Percentiles rank a stretch among this genome's conserved stretches.
Evolutionary conservation across 106 monocot genomes (phyloP).

Genomic region (Narthecium ossifragum): DNA sequence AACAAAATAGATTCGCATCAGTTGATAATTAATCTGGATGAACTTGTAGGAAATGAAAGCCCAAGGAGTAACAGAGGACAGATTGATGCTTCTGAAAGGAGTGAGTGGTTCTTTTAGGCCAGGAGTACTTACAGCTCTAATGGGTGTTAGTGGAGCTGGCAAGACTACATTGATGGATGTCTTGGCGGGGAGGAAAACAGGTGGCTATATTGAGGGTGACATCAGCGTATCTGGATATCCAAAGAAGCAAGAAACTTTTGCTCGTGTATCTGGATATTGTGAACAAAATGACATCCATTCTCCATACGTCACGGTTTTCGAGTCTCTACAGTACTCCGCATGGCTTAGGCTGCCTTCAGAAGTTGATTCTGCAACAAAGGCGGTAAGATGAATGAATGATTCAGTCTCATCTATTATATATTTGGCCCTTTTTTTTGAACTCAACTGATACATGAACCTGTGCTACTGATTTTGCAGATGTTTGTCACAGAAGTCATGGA

Average conservation of each 20-base stretch:
- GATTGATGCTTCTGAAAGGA: constrained; percentile 21
- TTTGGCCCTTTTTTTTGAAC: not conserved
- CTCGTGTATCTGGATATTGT: constrained; percentile 32
- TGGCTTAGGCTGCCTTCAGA: constrained; percentile 23
- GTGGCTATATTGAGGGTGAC: constrained; percentile 30
- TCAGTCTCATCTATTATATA: too few relatives aligned
- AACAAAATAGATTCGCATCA: not conserved
- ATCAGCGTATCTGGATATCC: constrained; percentile 30
- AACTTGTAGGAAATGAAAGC: constrained; percentile 30
- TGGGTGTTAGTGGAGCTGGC: constrained; percentile 37
- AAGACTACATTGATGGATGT: constrained; percentile 25
- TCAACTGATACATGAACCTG: not conserved
- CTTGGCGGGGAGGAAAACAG: constrained; percentile 14
- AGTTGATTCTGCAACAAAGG: constrained; percentile 2
- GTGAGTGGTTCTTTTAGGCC: constrained; percentile 31
- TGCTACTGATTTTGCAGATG: constrained; percentile 9
- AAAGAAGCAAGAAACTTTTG: constrained; percentile 38
- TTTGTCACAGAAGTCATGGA: constrained; percentile 28
- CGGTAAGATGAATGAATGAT: constrained; percentile 9
- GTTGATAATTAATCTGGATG: not conserved
- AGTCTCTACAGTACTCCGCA: constrained; percentile 30
- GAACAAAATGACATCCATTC: constrained; percentile 39
- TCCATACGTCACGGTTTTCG: constrained; percentile 27
- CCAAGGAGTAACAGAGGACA: constrained; percentile 15
- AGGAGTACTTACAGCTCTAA: constrained; percentile 31